These are phyloP conservation scores for Metschnikowia matae DNA, from an alignment of 805 yeast genomes.

Conservation along the genomic window DNA sequence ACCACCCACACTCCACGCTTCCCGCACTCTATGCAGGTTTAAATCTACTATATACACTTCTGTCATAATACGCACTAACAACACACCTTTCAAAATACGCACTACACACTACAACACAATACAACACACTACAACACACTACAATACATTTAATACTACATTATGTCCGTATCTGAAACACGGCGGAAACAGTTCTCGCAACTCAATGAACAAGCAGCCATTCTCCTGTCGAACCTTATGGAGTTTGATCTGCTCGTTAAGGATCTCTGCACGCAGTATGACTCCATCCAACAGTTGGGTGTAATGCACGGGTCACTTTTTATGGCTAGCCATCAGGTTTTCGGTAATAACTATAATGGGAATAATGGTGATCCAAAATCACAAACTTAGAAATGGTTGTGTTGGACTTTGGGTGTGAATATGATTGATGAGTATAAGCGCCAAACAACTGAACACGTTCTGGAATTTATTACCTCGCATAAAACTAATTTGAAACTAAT, in stretches of 20 bases:
- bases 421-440: too few species aligned
- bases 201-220: slow-evolving; percentile 49
- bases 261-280: slow-evolving; percentile 50
- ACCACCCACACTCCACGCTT: too few species aligned
- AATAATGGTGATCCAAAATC: neutral
- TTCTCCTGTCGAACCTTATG: slow-evolving; percentile 51
- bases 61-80: too few species aligned
- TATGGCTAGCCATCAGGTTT: slow-evolving; percentile 42
- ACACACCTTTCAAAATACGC: too few species aligned
- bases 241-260: slow-evolving; percentile 50
- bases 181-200: slow-evolving; percentile 23
- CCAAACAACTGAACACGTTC: too few species aligned
- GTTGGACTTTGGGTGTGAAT: neutral
- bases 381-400: neutral
- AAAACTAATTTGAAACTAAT: too few species aligned
- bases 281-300: slow-evolving; percentile 50
- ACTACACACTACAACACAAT: too few species aligned
- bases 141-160: neutral
- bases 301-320: slow-evolving; percentile 52
- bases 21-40: too few species aligned
- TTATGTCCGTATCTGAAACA: slow-evolving; percentile 9
- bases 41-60: too few species aligned
- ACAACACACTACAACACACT: too few species aligned
- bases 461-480: too few species aligned
- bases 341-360: slow-evolving; percentile 23